Conservation (phyloP, 192 early-diverging fungal species). For the Ambispora gerdemannii region DNA sequence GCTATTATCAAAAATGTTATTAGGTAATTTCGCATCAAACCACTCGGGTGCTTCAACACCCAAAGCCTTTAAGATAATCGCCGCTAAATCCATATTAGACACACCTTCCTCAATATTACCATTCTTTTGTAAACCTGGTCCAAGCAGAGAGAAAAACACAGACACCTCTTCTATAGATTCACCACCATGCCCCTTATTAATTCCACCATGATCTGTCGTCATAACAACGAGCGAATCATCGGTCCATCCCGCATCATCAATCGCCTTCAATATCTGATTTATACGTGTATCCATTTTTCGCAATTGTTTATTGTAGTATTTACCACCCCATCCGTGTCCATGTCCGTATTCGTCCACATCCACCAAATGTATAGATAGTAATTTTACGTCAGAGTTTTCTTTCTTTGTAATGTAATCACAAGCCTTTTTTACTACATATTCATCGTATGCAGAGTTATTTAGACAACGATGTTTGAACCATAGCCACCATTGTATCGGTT, state of each 20-base stretch:
- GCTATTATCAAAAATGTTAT: neutral
- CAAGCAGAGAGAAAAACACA: conserved; percentile 2
- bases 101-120: neutral
- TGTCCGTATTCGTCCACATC: conserved; percentile 25
- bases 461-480: neutral
- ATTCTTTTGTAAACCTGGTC: neutral
- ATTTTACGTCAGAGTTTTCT: conserved; percentile 2
- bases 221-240: neutral
- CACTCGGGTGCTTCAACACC: neutral
- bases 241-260: conserved; percentile 9
- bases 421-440: neutral
- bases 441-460: neutral
- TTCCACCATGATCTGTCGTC: conserved; percentile 21
- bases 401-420: neutral
- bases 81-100: conserved; percentile 13
- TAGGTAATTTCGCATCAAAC: conserved; percentile 13
- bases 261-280: neutral
- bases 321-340: neutral
- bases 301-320: conserved; percentile 7
- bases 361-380: conserved; percentile 22
- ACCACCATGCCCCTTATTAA: conserved; percentile 11
- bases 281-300: conserved; percentile 6
- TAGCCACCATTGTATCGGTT: neutral
- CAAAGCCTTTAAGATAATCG: conserved; percentile 1
- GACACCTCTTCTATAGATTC: neutral